Percentiles rank a stretch among this genome's conserved stretches.
Evolutionary conservation across 129 eudicot species (phyloP).

Genomic region (Tagetes erecta): DNA sequence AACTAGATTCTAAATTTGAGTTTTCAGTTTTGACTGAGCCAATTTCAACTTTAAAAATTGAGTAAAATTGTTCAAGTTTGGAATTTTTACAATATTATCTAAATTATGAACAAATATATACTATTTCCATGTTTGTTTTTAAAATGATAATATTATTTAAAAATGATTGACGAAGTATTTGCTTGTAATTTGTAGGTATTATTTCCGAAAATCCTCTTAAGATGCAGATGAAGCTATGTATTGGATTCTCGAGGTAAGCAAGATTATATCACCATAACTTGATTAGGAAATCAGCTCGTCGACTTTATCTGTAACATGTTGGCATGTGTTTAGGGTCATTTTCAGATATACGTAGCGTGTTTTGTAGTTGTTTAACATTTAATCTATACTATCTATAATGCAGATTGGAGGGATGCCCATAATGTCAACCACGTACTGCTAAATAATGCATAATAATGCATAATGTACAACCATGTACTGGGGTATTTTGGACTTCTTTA

Average conservation of each 20-base stretch:
- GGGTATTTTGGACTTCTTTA: too few species aligned
- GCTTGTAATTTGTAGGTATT: slow-evolving; percentile 42
- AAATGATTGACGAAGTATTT: neutral
- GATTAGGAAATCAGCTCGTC: neutral
- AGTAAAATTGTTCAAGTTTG: neutral
- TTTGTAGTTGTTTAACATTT: neutral
- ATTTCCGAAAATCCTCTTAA: slow-evolving; percentile 40
- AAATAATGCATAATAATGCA: too few species aligned
- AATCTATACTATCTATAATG: neutral
- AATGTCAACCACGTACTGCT: neutral
- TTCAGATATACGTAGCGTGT: slow-evolving; percentile 2
- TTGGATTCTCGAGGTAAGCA: neutral
- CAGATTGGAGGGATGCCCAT: neutral
- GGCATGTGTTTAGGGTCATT: neutral
- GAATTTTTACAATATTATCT: neutral
- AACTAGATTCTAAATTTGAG: neutral
- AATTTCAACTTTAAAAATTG: neutral
- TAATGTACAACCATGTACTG: too few species aligned
- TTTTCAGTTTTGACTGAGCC: neutral
- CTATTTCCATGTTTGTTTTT: neutral
- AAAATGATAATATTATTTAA: neutral
- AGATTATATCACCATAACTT: neutral
- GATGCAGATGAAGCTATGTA: neutral
- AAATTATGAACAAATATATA: neutral
- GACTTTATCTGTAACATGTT: neutral